Conservation (phyloP, 139 green algal species). For the Raphidocelis subcapitata region DNA sequence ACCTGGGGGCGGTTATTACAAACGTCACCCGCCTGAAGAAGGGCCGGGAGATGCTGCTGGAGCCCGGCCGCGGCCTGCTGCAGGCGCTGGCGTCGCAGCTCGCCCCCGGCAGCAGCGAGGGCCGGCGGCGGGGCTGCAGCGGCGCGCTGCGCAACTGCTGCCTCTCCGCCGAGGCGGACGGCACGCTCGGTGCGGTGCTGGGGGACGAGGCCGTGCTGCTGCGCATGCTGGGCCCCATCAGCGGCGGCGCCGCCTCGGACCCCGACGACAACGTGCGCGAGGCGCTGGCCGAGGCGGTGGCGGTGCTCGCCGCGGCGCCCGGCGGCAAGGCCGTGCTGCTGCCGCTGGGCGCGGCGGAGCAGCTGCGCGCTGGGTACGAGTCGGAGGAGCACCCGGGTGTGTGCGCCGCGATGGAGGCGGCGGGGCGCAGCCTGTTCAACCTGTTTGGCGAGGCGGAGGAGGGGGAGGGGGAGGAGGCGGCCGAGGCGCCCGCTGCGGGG, state of each 20-base stretch:
- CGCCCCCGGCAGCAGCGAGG: constrained; percentile 13
- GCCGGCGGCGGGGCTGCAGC: constrained; percentile 14
- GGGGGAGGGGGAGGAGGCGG: background rate
- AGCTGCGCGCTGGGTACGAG: background rate
- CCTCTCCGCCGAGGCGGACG: constrained; percentile 45
- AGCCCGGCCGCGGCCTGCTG: constrained; percentile 67
- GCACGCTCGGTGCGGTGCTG: constrained; percentile 36
- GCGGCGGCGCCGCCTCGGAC: constrained; percentile 9
- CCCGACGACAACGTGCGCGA: constrained; percentile 48
- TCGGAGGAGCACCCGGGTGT: background rate
- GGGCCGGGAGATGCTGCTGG: constrained; percentile 62
- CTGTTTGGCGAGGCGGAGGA: background rate
- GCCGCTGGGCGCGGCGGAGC: background rate
- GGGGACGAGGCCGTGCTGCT: constrained; percentile 38
- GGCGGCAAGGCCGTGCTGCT: background rate
- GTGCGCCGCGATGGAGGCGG: constrained; percentile 2
- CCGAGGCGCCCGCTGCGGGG: too few species aligned
- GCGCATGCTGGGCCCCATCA: constrained; percentile 55
- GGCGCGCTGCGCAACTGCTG: constrained; percentile 49
- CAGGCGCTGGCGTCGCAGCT: constrained; percentile 38
- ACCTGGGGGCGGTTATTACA: constrained; percentile 70
- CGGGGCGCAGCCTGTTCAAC: background rate
- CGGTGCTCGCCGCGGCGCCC: too few species aligned
- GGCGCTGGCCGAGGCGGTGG: constrained; percentile 63
- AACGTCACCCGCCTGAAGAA: constrained; percentile 66